Conservation (phyloP, 352 stramenopile genomes). For the Elongisporangium prolatum region DNA sequence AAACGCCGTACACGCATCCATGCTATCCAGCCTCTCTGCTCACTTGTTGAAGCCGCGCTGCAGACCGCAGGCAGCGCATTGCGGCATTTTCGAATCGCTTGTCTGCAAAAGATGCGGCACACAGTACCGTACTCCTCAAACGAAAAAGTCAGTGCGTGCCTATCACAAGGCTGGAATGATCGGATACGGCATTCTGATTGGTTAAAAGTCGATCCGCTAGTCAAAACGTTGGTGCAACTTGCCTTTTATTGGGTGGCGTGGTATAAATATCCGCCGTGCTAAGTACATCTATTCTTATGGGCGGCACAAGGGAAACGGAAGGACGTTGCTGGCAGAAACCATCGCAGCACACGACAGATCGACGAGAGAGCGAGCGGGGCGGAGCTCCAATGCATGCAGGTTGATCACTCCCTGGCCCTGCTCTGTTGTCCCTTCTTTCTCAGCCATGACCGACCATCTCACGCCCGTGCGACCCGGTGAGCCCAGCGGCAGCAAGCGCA, state of each 20-base stretch:
- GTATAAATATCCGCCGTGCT: neutral
- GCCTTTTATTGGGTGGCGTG: neutral
- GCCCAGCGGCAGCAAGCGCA: conserved; percentile 14
- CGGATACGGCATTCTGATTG: neutral
- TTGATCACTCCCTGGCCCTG: neutral
- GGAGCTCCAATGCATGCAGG: neutral
- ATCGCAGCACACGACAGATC: neutral
- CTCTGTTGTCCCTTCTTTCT: neutral
- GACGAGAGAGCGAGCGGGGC: neutral
- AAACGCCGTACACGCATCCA: too few relatives aligned
- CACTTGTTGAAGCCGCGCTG: conserved; percentile 82
- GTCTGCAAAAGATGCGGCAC: neutral
- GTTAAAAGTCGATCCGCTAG: neutral
- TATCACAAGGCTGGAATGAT: neutral
- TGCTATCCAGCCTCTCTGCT: neutral
- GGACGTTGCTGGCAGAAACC: neutral
- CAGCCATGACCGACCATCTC: conserved; percentile 26
- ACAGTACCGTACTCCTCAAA: neutral
- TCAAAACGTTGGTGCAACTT: neutral
- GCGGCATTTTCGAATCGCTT: conserved; percentile 35
- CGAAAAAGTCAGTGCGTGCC: neutral
- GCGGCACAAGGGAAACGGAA: neutral
- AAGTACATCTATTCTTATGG: neutral
- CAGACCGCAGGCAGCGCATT: conserved; percentile 64
- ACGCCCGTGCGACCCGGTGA: conserved; percentile 38